Evolutionary conservation across 768 basidiomycete species (phyloP).

Genomic region (Podaxis sp.): DNA sequence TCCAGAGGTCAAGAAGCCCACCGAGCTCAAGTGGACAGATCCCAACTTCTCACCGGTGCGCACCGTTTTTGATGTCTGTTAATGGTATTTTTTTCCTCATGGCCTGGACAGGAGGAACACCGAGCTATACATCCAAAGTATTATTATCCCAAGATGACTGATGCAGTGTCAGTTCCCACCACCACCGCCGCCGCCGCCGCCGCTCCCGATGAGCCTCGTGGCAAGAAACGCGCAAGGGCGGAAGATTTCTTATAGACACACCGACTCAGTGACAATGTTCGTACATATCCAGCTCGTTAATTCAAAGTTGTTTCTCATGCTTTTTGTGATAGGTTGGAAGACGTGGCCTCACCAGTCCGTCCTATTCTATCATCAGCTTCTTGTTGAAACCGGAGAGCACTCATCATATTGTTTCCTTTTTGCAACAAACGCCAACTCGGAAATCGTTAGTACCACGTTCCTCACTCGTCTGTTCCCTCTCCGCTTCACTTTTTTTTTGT

Average conservation of each 20-base stretch:
- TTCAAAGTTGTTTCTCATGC: not conserved
- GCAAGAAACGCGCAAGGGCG: slow-evolving; percentile 81
- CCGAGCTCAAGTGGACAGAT: slow-evolving; percentile 68
- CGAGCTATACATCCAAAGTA: slow-evolving; percentile 65
- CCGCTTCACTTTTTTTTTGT: too few relatives aligned
- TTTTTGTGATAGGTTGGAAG: not conserved
- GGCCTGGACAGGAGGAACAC: slow-evolving; percentile 60
- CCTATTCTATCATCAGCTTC: slow-evolving; percentile 3
- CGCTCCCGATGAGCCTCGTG: slow-evolving; percentile 58
- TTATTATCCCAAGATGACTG: slow-evolving; percentile 44
- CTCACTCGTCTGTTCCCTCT: too few relatives aligned
- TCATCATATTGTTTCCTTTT: not conserved
- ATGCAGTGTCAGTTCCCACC: slow-evolving; percentile 17
- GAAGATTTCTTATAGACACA: slow-evolving; percentile 68
- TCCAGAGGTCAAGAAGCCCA: slow-evolving; percentile 71
- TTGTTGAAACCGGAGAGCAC: not conserved
- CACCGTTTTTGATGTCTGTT: not conserved
- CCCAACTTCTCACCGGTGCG: slow-evolving; percentile 73
- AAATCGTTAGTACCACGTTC: too few relatives aligned
- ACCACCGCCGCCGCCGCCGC: not conserved
- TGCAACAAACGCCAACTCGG: not conserved
- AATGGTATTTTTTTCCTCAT: not conserved
- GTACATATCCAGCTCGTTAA: not conserved
- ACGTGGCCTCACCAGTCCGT: slow-evolving; percentile 13
- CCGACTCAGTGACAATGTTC: not conserved